Conservation (phyloP, 495 filamentous ascomycete species). For the Aspergillus diversus region DNA sequence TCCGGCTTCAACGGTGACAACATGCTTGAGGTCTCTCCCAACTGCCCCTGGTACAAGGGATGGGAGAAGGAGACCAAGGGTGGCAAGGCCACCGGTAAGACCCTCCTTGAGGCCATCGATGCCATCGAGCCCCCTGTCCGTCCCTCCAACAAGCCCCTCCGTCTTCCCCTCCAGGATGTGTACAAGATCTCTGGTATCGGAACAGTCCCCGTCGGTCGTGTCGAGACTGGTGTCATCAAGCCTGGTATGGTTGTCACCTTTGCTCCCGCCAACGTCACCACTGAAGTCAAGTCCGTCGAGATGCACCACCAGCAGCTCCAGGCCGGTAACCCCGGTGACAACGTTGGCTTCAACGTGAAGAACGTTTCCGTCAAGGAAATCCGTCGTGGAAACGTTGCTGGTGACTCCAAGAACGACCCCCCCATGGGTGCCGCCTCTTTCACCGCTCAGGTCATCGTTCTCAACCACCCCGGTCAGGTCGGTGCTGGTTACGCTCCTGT, state of each 20-base stretch:
- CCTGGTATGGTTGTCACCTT: conserved; percentile 90
- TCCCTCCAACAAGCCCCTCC: conserved; percentile 86
- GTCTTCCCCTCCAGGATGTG: conserved; percentile 99
- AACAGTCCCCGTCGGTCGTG: conserved; percentile 99
- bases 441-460: conserved; percentile 99
- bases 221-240: conserved; percentile 98
- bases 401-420: conserved; percentile 99
- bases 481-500: conserved; percentile 98
- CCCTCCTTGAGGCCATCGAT: conserved; percentile 98
- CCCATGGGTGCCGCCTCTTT: conserved; percentile 86
- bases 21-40: conserved; percentile 91
- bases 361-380: conserved; percentile 99
- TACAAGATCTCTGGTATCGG: conserved; percentile 99
- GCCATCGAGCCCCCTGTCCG: conserved; percentile 90
- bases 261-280: conserved; percentile 97
- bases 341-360: conserved; percentile 99
- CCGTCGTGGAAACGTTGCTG: conserved; percentile 98
- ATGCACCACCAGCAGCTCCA: conserved; percentile 99
- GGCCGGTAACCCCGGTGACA: conserved; percentile 97
- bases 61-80: conserved; percentile 99
- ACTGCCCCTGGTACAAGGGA: conserved; percentile 99
- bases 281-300: conserved; percentile 99
- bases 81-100: conserved; percentile 89
- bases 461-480: conserved; percentile 99
- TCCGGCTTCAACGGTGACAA: conserved; percentile 99